Evolutionary conservation across 1,284 basidiomycete species (phyloP).

Genomic region (Leccinum angustisporum): DNA sequence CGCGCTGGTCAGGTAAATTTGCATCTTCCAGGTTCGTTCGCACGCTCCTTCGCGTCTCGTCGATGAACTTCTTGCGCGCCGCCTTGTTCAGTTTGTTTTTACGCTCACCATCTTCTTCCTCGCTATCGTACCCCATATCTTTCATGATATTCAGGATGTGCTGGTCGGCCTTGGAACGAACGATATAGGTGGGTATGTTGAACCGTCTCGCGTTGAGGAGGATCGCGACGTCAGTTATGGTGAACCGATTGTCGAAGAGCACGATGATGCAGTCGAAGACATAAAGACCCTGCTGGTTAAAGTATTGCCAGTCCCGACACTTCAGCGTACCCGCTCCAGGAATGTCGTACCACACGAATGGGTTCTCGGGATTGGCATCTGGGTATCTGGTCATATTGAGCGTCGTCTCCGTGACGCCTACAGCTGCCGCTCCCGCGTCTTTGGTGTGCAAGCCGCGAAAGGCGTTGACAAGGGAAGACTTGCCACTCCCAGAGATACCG

Average conservation of each 20-base stretch:
- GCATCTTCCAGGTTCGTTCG: constrained; percentile 3
- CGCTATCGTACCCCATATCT: constrained; percentile 9
- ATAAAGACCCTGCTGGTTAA: background rate
- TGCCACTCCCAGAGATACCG: background rate
- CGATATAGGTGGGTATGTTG: background rate
- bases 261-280: background rate
- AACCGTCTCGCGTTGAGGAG: background rate
- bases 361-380: background rate
- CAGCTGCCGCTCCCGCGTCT: background rate
- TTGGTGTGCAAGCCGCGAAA: background rate
- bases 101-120: constrained; percentile 3
- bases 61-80: constrained; percentile 7
- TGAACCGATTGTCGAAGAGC: background rate
- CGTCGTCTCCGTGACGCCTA: background rate
- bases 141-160: constrained; percentile 9
- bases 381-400: background rate
- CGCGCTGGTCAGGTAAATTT: constrained; percentile 8
- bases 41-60: constrained; percentile 10
- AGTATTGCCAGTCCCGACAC: background rate
- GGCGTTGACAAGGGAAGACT: background rate
- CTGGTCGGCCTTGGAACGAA: constrained; percentile 7
- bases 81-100: background rate
- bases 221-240: background rate
- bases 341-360: background rate
- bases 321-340: background rate